These are phyloP conservation scores for Mucor racemosus DNA, from an alignment of 371 early-diverging fungal species.

Conservation along the genomic window DNA sequence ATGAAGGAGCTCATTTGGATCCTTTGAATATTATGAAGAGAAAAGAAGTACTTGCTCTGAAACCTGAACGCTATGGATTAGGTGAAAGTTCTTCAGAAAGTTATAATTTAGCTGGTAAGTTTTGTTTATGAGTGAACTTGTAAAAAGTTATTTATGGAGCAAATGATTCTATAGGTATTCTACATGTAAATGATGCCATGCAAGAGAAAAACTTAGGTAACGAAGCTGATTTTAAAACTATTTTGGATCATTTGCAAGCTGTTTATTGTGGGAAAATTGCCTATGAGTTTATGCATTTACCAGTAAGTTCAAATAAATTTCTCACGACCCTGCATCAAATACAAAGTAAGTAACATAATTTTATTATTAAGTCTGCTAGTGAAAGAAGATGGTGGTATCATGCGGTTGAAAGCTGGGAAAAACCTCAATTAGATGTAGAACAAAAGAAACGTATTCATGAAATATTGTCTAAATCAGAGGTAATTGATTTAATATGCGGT, in stretches of 20 bases:
- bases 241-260: constrained; percentile 72
- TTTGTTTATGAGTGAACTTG: background rate
- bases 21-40: constrained; percentile 79
- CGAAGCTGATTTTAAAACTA: constrained; percentile 69
- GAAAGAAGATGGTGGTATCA: constrained; percentile 92
- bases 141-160: background rate
- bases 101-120: constrained; percentile 67
- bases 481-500: constrained; percentile 11
- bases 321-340: background rate
- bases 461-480: constrained; percentile 80
- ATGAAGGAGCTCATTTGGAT: constrained; percentile 85
- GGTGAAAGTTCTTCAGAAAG: constrained; percentile 11
- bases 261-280: constrained; percentile 90
- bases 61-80: constrained; percentile 84
- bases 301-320: constrained; percentile 49
- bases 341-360: background rate
- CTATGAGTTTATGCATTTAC: constrained; percentile 93
- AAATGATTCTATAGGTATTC: constrained; percentile 60
- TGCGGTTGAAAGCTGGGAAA: constrained; percentile 80
- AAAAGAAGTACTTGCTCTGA: constrained; percentile 75
- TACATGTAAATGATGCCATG: constrained; percentile 71
- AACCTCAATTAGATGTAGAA: constrained; percentile 53
- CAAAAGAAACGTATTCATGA: constrained; percentile 79
- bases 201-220: constrained; percentile 39
- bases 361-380: constrained; percentile 65